These are phyloP conservation scores for Starmera stellimalicola DNA, from an alignment of 1,139 yeast genomes.

Conservation along the genomic window DNA sequence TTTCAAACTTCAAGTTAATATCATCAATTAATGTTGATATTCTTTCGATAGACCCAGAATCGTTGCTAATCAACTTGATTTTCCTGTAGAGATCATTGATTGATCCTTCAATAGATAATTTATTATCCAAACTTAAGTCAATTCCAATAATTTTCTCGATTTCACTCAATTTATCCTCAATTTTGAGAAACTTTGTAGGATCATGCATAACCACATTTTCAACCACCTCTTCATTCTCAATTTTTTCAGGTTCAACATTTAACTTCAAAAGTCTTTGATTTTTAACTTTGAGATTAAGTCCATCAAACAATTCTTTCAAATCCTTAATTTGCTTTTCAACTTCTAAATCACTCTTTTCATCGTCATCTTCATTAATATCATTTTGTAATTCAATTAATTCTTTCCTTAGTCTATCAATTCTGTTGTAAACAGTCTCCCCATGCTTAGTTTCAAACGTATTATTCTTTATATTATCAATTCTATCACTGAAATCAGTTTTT, in stretches of 20 bases:
- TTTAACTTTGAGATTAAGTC: slow-evolving; percentile 7
- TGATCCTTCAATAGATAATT: slow-evolving; percentile 12
- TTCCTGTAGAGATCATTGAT: slow-evolving; percentile 20
- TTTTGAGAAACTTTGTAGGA: slow-evolving; percentile 10
- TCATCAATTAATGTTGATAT: slow-evolving; percentile 30
- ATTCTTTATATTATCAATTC: slow-evolving; percentile 17
- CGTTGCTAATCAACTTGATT: slow-evolving; percentile 18
- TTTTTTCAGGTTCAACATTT: slow-evolving; percentile 4
- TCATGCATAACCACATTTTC: slow-evolving; percentile 3
- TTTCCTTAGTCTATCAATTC: slow-evolving; percentile 33
- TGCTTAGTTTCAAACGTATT: slow-evolving; percentile 17
- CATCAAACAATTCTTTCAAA: slow-evolving; percentile 9
- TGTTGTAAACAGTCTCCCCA: slow-evolving; percentile 33
- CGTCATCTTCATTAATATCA: slow-evolving; percentile 9
- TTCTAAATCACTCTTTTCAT: slow-evolving; percentile 3
- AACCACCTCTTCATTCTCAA: slow-evolving; percentile 4
- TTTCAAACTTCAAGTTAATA: slow-evolving; percentile 24
- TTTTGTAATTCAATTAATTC: slow-evolving; percentile 33
- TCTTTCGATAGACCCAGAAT: slow-evolving; percentile 11
- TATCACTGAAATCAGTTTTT: slow-evolving; percentile 19
- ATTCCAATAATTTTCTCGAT: slow-evolving; percentile 15
- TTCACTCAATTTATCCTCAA: slow-evolving; percentile 20
- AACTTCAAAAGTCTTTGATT: slow-evolving; percentile 1
- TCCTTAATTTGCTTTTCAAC: slow-evolving; percentile 8
- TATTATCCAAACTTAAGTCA: slow-evolving; percentile 3